These are phyloP conservation scores for Symbiodinium natans DNA, from an alignment of 73 alveolate genomes.

Conservation along the genomic window DNA sequence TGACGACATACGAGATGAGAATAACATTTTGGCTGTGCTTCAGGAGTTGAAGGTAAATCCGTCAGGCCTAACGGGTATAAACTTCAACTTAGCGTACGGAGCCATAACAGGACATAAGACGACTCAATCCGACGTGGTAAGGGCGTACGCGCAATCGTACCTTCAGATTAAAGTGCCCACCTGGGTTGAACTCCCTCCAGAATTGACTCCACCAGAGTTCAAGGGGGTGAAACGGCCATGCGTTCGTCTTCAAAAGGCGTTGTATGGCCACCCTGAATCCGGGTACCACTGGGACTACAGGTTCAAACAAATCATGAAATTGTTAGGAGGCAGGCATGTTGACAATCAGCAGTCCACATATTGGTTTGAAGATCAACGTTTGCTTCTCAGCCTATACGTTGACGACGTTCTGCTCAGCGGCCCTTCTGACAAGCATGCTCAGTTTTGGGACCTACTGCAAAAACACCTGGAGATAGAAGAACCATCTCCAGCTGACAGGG, in stretches of 20 bases:
- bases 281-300: background rate
- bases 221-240: background rate
- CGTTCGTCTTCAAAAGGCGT: background rate
- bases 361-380: background rate
- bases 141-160: background rate
- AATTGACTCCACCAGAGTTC: background rate
- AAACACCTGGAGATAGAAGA: background rate
- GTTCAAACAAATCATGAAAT: background rate
- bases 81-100: slow-evolving; percentile 13
- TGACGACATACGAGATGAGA: slow-evolving; percentile 9
- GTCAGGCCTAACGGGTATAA: slow-evolving; percentile 19
- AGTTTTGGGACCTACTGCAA: background rate
- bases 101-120: background rate
- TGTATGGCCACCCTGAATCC: slow-evolving; percentile 28
- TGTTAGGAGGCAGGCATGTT: background rate
- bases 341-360: background rate
- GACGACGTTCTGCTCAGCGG: slow-evolving; percentile 29
- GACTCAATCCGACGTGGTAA: slow-evolving; percentile 9
- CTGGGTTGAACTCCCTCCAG: slow-evolving; percentile 1
- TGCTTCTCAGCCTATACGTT: slow-evolving; percentile 7
- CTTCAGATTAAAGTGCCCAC: slow-evolving; percentile 16
- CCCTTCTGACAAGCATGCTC: background rate
- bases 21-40: background rate
- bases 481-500: background rate
- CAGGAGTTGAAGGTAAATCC: slow-evolving; percentile 19